Evolutionary conservation across 305 asterid species (phyloP), one percentile per base, ranked within the genome.

Genomic region (Fraxinus albicans): DNA sequence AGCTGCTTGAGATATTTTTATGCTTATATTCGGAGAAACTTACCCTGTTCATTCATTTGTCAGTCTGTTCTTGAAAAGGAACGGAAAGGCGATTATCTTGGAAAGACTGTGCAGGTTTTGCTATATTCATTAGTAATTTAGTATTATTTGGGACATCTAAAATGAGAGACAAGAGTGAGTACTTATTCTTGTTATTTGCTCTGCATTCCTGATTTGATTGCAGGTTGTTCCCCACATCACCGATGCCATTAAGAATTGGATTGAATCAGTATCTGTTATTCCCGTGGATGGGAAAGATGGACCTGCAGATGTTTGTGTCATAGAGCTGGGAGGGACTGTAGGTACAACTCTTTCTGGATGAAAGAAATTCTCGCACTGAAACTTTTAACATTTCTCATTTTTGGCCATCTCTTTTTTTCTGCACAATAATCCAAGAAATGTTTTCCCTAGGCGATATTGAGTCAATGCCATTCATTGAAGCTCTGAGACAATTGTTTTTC

Each of bases 291-390:
- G 98, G 78, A 88, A 91, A 81, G 97, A 94, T 76, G 98, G 93
- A 23, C 94, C 99, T 72, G 98, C 99, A 15, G 98, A 94, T 91
- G 97, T 96, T 82, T 96, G 99, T 86, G 99, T 96, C 80, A 94
- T 96, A 85, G 99, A 96, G 81, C 84, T 96, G 93, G 98, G 99
- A 83, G 98, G 99, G 80, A 96, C 99, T 81, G 98, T 96, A 81
- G 99, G 99, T 96, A 91, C 86, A 79, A 84, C 3, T 80, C 35
- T 86, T 29, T 79, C 36, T 27, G 27, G 74, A 38, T 63, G 25
- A 38, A 77, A 35, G 42, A 77, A 34, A 40, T 27, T 79, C 70
- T 9, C 5, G 12, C 50, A 4, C 70, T 38, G 34, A 50, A 79
- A 53, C 34, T 15, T 77, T 53, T 15, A 15, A 19, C 27, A 42